Evolutionary conservation across 2,329 filamentous ascomycete species (phyloP), one percentile per base, ranked within the genome.

Genomic region (Metarhizium guizhouense): DNA sequence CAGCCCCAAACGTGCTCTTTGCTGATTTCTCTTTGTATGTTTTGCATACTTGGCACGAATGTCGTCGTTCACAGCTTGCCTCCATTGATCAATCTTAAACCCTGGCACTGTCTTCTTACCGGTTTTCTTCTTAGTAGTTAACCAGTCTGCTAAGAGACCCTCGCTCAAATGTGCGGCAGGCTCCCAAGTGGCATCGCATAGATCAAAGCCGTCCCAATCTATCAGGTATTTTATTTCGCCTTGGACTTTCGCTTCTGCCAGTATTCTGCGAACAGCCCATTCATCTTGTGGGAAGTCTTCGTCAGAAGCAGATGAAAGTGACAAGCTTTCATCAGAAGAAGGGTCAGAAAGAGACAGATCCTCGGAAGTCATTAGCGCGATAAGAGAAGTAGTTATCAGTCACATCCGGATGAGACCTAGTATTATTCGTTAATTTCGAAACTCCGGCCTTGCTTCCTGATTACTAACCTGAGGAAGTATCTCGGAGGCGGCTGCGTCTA

Each of bases 241-340:
- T 3, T 63, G 57, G 3, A 69, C 56, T 4, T 61, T 54, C 7
- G 67, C 70, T 58, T 83, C 75, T 0, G 76, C 75, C 6, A 84
- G 68, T 45, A 86, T 76, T 11, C 68, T 67, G 45, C 80, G 76
- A 6, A 85, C 75, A 6, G 69, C 64, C 65, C 77, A 84, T 57
- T 78, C 76, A 5, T 73, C 67, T 16, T 75, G 69, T 10, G 70
- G 65, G 20, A 20, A 16, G 6, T 63, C 61, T 20, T 68, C 65
- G 14, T 65, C 64, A 11, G 68, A 58, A 3, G 71, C 70, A 10
- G 72, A 74, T 3, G 67, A 61, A 30, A 71, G 25, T 4, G 68
- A 71, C 18, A 64, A 55, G n/a, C 58, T 60, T 36, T 72, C 68
- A 14, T 64, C 59, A 6, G 36, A 18, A 25, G 42, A 18, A 20